Percentiles rank a stretch among this genome's conserved stretches.
Conservation (phyloP, 2,329 filamentous ascomycete species). For the Nigrospora sphaerica region DNA sequence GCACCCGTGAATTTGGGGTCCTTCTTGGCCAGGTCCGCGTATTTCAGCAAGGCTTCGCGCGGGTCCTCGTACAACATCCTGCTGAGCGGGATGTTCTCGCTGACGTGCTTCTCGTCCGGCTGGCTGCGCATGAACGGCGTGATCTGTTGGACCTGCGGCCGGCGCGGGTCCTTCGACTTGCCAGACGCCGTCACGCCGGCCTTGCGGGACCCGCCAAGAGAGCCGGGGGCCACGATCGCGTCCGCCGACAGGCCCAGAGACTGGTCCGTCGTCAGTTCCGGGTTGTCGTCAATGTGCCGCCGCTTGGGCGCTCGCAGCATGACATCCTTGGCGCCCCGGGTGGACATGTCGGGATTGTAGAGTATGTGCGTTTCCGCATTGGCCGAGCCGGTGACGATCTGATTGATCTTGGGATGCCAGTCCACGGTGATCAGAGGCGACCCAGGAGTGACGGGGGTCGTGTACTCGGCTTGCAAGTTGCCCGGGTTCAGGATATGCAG, state of each 20-base stretch:
- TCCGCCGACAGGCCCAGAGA: slow-evolving; percentile 77
- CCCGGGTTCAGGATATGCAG: slow-evolving; percentile 91
- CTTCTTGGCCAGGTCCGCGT: slow-evolving; percentile 86
- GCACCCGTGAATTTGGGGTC: slow-evolving; percentile 93
- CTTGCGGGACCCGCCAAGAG: slow-evolving; percentile 44
- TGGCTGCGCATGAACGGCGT: slow-evolving; percentile 90
- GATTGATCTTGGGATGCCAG: slow-evolving; percentile 94
- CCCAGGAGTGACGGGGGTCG: slow-evolving; percentile 82
- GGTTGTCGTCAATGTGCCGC: slow-evolving; percentile 90
- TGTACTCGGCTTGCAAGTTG: slow-evolving; percentile 75
- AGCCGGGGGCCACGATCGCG: slow-evolving; percentile 65
- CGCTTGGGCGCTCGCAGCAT: slow-evolving; percentile 93
- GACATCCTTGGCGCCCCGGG: slow-evolving; percentile 74
- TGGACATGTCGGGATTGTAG: slow-evolving; percentile 81
- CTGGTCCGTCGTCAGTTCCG: slow-evolving; percentile 77
- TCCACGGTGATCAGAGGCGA: slow-evolving; percentile 75
- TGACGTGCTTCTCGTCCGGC: slow-evolving; percentile 84
- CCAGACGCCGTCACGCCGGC: slow-evolving; percentile 74
- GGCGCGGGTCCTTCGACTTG: slow-evolving; percentile 66
- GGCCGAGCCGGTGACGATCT: slow-evolving; percentile 89
- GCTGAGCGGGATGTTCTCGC: slow-evolving; percentile 80
- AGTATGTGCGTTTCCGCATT: slow-evolving; percentile 86
- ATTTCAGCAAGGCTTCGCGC: slow-evolving; percentile 86
- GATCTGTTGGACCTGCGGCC: slow-evolving; percentile 75
- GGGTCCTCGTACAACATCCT: slow-evolving; percentile 96